Conservation (phyloP, 1,284 basidiomycete genomes). For the Malassezia furfur region DNA sequence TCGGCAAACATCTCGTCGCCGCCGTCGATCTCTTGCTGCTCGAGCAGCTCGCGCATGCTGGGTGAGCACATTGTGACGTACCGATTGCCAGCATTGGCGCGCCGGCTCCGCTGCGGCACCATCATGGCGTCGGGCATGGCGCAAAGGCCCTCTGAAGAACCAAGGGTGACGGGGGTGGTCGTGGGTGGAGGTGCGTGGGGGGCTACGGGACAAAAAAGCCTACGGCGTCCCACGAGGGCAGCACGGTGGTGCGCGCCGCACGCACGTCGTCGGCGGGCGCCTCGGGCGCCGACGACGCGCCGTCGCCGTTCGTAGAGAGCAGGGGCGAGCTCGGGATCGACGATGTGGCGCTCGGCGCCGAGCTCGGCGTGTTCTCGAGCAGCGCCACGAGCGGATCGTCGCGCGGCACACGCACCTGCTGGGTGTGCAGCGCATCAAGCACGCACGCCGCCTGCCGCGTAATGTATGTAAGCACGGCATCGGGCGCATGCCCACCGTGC, state of each 20-base stretch:
- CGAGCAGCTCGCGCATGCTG: conserved; percentile 36
- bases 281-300: too few relatives aligned
- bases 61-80: background rate
- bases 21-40: conserved; percentile 30
- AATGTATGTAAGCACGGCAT: background rate
- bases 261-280: background rate
- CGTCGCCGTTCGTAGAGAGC: background rate
- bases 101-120: conserved; percentile 11
- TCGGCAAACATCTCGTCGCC: conserved; percentile 40
- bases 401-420: background rate
- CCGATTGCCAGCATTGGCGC: conserved; percentile 17
- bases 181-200: too few relatives aligned
- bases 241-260: background rate
- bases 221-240: background rate
- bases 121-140: background rate
- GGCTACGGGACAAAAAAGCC: background rate
- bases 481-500: conserved; percentile 52
- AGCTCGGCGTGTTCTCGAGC: background rate
- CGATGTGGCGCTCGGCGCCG: background rate
- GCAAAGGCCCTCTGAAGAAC: too few relatives aligned
- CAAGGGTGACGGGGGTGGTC: background rate
- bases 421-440: conserved; percentile 1
- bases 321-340: background rate
- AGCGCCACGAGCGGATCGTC: conserved; percentile 1
- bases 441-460: conserved; percentile 1